Percentiles rank a stretch among this genome's conserved stretches.
Evolutionary conservation across 208 protist species (phyloP).

Genomic region (Naegleria lovaniensis): DNA sequence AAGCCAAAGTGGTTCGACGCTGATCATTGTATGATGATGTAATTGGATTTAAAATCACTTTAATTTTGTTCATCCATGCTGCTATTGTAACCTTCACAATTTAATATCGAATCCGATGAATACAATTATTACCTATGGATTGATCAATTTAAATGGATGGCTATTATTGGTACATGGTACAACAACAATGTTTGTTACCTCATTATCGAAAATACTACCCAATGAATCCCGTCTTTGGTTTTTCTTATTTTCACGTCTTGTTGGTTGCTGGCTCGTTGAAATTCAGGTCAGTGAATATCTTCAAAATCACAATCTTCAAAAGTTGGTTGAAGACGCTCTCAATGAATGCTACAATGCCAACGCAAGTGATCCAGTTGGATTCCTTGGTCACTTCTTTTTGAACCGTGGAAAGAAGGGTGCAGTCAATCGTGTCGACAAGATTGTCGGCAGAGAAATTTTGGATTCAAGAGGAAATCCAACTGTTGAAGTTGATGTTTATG

Average conservation of each 20-base stretch:
- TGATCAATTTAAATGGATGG: too few species aligned
- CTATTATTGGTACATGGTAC: too few species aligned
- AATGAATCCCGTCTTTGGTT: too few species aligned
- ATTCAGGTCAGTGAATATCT: slow-evolving; percentile 19
- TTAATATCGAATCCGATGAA: too few species aligned
- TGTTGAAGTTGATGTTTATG: slow-evolving; percentile 29
- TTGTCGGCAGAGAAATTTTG: slow-evolving; percentile 30
- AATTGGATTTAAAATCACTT: neutral
- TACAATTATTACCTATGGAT: too few species aligned
- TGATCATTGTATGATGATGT: too few species aligned
- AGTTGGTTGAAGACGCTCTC: slow-evolving; percentile 22
- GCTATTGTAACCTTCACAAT: too few species aligned
- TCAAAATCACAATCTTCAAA: slow-evolving; percentile 12
- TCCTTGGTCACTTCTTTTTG: neutral
- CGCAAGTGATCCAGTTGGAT: neutral
- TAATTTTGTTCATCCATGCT: neutral
- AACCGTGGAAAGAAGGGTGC: neutral
- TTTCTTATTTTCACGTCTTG: too few species aligned
- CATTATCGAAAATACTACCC: too few species aligned
- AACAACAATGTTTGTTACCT: too few species aligned
- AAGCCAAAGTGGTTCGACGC: too few species aligned
- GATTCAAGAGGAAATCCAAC: slow-evolving; percentile 33
- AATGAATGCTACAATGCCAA: slow-evolving; percentile 30
- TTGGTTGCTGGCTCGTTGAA: neutral
- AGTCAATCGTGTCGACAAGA: neutral